Percentiles rank a stretch among this genome's conserved stretches.
These are phyloP conservation scores for Wickerhamiella kurtzmanii DNA, from an alignment of 805 yeast genomes.

Conservation along the genomic window DNA sequence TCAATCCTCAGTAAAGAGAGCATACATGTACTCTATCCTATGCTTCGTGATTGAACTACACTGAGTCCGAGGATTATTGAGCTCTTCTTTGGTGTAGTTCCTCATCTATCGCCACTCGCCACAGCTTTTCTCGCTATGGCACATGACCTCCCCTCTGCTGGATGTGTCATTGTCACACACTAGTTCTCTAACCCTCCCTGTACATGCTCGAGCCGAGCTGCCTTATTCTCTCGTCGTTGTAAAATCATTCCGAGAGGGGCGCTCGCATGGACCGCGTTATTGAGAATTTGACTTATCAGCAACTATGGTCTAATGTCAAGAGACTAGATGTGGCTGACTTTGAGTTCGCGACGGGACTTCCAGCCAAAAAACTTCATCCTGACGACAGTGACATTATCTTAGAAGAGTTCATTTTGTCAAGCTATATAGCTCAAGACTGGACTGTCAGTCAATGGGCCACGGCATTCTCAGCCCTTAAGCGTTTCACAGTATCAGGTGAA, in stretches of 20 bases:
- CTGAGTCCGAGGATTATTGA: too few species aligned
- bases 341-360: constrained; percentile 21
- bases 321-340: constrained; percentile 11
- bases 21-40: too few species aligned
- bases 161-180: background rate
- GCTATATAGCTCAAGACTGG: constrained; percentile 22
- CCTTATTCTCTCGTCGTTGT: too few species aligned
- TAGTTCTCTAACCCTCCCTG: too few species aligned
- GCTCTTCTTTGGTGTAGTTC: too few species aligned
- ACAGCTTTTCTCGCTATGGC: too few species aligned
- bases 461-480: constrained; percentile 21
- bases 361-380: constrained; percentile 27
- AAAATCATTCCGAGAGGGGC: too few species aligned
- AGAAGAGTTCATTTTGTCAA: constrained; percentile 14
- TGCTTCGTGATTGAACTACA: too few species aligned
- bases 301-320: constrained; percentile 25
- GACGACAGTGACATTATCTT: constrained; percentile 20
- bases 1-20: constrained; percentile 31
- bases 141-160: too few species aligned
- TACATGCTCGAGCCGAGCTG: too few species aligned
- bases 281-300: constrained; percentile 26
- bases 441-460: constrained; percentile 24
- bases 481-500: constrained; percentile 4
- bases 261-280: background rate
- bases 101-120: background rate